These are phyloP conservation scores for Chaetomium fimeti DNA, from an alignment of 495 filamentous ascomycete species.

Conservation along the genomic window DNA sequence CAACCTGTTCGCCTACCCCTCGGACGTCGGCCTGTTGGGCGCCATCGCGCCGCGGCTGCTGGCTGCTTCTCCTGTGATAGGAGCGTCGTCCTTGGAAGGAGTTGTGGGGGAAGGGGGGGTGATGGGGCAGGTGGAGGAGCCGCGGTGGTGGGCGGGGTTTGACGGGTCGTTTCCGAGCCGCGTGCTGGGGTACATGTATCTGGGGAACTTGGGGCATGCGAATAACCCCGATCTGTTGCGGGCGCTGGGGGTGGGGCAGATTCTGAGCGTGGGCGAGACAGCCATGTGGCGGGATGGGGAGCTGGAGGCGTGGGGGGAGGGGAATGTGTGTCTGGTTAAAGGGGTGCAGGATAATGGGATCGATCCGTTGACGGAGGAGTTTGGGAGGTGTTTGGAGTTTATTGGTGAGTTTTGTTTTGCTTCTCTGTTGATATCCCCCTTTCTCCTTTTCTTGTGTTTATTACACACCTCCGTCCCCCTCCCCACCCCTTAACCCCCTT, in stretches of 20 bases:
- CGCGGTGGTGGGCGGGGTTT: constrained; percentile 76
- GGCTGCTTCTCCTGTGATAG: constrained; percentile 47
- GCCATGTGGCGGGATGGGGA: constrained; percentile 74
- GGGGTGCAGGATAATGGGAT: constrained; percentile 95
- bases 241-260: constrained; percentile 77
- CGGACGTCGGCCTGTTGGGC: constrained; percentile 76
- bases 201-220: constrained; percentile 87
- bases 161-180: constrained; percentile 90
- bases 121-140: constrained; percentile 32
- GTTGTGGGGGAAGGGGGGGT: not conserved
- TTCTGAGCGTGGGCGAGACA: constrained; percentile 91
- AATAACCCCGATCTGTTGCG: constrained; percentile 84
- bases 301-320: constrained; percentile 62
- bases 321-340: constrained; percentile 75
- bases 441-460: no score
- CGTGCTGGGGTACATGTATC: constrained; percentile 90
- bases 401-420: constrained; percentile 64
- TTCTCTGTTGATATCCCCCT: constrained; percentile 2
- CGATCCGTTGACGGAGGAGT: constrained; percentile 83
- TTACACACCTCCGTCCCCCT: no score
- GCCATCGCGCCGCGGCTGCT: constrained; percentile 70
- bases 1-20: constrained; percentile 95
- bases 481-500: not conserved
- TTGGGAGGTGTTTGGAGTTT: constrained; percentile 82
- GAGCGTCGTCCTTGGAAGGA: no score